A percentile compares a stretch with the other conserved stretches of the same genome.
Evolutionary conservation across 208 protist species (phyloP).

Genomic region (Crithidia bombi): DNA sequence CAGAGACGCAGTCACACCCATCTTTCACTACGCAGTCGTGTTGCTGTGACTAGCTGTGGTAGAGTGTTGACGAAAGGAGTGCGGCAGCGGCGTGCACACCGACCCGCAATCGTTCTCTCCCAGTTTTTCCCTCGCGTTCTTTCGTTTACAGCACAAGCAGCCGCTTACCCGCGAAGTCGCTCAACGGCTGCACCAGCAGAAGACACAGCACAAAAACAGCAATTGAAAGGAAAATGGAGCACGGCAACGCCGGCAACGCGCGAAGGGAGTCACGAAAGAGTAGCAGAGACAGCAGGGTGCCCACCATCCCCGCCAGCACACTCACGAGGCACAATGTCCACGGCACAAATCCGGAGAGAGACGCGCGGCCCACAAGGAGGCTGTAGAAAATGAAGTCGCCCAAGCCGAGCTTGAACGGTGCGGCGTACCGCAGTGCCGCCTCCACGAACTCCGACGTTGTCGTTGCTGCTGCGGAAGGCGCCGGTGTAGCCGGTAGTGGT

Average conservation of each 20-base stretch:
- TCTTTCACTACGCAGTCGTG: no score
- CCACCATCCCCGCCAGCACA: conserved; percentile 68
- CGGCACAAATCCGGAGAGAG: conserved; percentile 50
- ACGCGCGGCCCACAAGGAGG: conserved; percentile 70
- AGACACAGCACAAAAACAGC: conserved; percentile 50
- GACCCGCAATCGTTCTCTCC: no score
- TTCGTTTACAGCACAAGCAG: conserved; percentile 33
- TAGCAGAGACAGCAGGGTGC: conserved; percentile 64
- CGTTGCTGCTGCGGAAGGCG: not conserved
- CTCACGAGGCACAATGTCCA: conserved; percentile 64
- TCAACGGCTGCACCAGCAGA: conserved; percentile 32
- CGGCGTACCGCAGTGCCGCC: conserved; percentile 2
- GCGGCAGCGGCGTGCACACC: no score
- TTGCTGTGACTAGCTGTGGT: no score
- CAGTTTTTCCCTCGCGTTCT: no score
- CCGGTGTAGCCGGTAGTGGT: not conserved
- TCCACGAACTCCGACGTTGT: conserved; percentile 5
- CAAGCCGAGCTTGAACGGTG: conserved; percentile 80
- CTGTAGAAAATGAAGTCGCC: conserved; percentile 93
- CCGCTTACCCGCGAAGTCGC: conserved; percentile 21
- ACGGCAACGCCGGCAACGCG: conserved; percentile 82
- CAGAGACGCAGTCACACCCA: no score
- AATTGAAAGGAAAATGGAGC: conserved; percentile 72
- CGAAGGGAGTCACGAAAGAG: conserved; percentile 42
- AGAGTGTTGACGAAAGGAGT: no score